Percentiles rank a stretch among this genome's conserved stretches.
These are phyloP conservation scores for Pichia thaimueangensis DNA, from an alignment of 805 yeast species.

Conservation along the genomic window DNA sequence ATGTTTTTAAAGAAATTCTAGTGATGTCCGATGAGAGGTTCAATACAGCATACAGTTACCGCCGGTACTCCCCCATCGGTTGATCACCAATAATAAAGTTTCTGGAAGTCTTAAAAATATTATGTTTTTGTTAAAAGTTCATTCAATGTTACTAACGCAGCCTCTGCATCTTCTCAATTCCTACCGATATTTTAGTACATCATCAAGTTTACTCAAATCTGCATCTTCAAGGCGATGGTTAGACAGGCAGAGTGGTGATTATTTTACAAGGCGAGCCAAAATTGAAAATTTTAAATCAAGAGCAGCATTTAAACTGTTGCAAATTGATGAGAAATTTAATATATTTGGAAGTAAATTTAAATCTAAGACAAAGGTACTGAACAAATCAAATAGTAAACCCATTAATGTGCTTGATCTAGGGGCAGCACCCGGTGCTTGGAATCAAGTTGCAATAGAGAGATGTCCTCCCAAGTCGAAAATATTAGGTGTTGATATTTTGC, in stretches of 20 bases:
- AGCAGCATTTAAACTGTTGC: slow-evolving; percentile 84
- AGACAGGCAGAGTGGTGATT: slow-evolving; percentile 60
- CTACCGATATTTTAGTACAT: neutral
- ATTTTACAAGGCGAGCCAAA: slow-evolving; percentile 61
- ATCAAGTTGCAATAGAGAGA: slow-evolving; percentile 66
- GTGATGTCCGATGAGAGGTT: too few relatives aligned
- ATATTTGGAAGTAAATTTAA: slow-evolving; percentile 36
- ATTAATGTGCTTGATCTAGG: slow-evolving; percentile 73
- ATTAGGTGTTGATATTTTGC: slow-evolving; percentile 77
- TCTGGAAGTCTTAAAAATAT: too few relatives aligned
- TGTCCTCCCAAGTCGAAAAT: slow-evolving; percentile 48
- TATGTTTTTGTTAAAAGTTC: too few relatives aligned
- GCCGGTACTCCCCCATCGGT: too few relatives aligned
- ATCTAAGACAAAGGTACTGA: too few relatives aligned
- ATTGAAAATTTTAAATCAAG: slow-evolving; percentile 61
- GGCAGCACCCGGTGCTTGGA: slow-evolving; percentile 94
- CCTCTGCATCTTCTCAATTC: neutral
- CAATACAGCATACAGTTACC: too few relatives aligned
- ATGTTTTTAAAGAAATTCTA: too few relatives aligned
- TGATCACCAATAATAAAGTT: too few relatives aligned
- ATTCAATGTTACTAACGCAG: too few relatives aligned
- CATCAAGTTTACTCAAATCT: slow-evolving; percentile 17
- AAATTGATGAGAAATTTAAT: slow-evolving; percentile 58
- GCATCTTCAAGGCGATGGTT: slow-evolving; percentile 69
- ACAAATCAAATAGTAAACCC: neutral